Evolutionary conservation across 2,329 filamentous ascomycete species (phyloP).

Genomic region (Fusarium tupiense): DNA sequence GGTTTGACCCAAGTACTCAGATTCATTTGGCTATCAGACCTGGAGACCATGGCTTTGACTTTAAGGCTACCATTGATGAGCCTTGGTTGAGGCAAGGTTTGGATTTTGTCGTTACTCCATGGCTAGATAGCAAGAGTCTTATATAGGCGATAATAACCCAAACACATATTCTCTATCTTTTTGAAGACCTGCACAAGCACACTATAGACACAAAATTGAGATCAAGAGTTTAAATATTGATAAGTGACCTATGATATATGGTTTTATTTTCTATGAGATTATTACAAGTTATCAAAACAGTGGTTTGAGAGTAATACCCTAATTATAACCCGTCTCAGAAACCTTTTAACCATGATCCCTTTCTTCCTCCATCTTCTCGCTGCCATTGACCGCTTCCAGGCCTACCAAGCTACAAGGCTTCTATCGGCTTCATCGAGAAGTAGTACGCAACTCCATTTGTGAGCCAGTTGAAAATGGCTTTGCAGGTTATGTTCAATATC

Average conservation of each 20-base stretch:
- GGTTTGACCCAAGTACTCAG: background rate
- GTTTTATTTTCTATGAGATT: background rate
- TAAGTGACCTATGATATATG: accelerated
- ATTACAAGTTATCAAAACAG: background rate
- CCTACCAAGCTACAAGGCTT: no score
- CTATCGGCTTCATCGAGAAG: background rate
- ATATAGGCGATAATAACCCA: background rate
- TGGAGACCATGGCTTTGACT: background rate
- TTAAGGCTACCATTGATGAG: background rate
- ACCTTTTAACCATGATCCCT: background rate
- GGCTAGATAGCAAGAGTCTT: background rate
- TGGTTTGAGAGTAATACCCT: background rate
- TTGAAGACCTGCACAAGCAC: accelerated
- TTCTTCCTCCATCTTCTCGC: background rate
- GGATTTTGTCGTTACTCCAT: no score
- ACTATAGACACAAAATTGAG: background rate
- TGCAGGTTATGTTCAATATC: background rate
- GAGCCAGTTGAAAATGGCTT: background rate
- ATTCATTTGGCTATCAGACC: background rate
- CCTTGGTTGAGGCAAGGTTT: background rate
- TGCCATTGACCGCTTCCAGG: background rate
- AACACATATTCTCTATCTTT: accelerated
- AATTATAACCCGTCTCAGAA: background rate
- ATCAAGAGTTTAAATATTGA: no score
- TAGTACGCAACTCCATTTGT: background rate